Evolutionary conservation across 352 stramenopile species (phyloP), one percentile per base, ranked within the genome.

Genomic region (Globisporangium camurandrum): DNA sequence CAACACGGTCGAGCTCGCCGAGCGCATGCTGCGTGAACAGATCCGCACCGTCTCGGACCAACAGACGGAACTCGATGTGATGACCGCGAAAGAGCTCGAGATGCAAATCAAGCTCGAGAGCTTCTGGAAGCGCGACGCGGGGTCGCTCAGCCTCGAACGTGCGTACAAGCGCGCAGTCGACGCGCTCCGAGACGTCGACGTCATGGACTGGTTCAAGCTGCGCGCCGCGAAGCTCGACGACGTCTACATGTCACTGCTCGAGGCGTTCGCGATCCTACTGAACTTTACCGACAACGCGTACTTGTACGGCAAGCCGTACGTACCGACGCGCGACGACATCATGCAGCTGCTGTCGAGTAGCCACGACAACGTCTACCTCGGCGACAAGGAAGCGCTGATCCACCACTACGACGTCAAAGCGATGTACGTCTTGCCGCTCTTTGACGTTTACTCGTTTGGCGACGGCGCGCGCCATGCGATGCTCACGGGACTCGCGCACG

Each of bases 301-400:
- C 40, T 43, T 89, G 9, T 31, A 72, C 3, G 61, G 67, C 4
- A 49, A 70, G 40, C 48, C 53, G 38, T 72, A 68, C 49, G 62
- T 59, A 19, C 81, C 81, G 2, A 79, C 64, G 16, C 63, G 57
- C 20, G 67, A 88, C 14, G 73, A 92, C 55, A 27, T 92, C 3
- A 63, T 86, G 51, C 73, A 67, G 39, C 43, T 92, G 44, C 64
- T 92, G 14, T 86, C 73, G 2, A 90, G 62, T 33, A 89, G 67
- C 55, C 69, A 85, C n/a, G 81, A 92, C 19, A 92, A 92, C 46
- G 81, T 88, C 36, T 59, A 73, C 30, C 43, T 92, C n/a, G 81
- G 81, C 17, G 81, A 92, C 54, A 78, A 73, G 6, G 81, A 92
- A 60, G 80, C 74, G 2, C 43, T 92, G 10, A 92, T 92, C 39